Evolutionary conservation across 768 basidiomycete species (phyloP).

Genomic region (Mycena chlorophos): DNA sequence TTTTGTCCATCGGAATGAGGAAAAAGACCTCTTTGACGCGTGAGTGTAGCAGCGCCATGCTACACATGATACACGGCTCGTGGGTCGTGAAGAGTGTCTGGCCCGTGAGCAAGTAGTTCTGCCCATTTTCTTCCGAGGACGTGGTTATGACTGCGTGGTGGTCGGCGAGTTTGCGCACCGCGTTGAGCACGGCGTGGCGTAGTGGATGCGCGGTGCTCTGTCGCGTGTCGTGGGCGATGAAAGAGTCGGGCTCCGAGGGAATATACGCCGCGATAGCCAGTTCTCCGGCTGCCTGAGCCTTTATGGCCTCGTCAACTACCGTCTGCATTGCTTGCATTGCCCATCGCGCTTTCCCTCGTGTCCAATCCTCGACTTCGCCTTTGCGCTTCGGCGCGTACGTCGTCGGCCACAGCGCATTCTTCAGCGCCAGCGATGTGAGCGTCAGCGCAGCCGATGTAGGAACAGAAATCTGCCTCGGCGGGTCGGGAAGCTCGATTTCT

Average conservation of each 20-base stretch:
- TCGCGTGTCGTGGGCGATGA: slow-evolving; percentile 73
- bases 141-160: slow-evolving; percentile 35
- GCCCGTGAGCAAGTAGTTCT: slow-evolving; percentile 86
- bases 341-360: slow-evolving; percentile 68
- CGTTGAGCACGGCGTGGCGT: slow-evolving; percentile 80
- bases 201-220: slow-evolving; percentile 70
- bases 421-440: slow-evolving; percentile 58
- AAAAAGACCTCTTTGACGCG: slow-evolving; percentile 87
- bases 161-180: slow-evolving; percentile 67
- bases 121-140: slow-evolving; percentile 49
- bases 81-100: slow-evolving; percentile 87
- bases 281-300: slow-evolving; percentile 63
- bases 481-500: slow-evolving; percentile 45
- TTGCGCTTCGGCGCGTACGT: slow-evolving; percentile 69
- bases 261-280: slow-evolving; percentile 77
- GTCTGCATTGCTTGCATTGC: slow-evolving; percentile 64
- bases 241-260: slow-evolving; percentile 43
- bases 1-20: slow-evolving; percentile 67
- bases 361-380: slow-evolving; percentile 68
- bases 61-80: slow-evolving; percentile 97
- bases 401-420: slow-evolving; percentile 85
- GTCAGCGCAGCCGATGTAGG: slow-evolving; percentile 72
- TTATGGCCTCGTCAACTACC: slow-evolving; percentile 51
- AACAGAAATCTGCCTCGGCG: slow-evolving; percentile 51
- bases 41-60: slow-evolving; percentile 93